Evolutionary conservation across 2,329 filamentous ascomycete genomes (phyloP), one percentile per base, ranked within the genome.

Genomic region (Hymenoscyphus repandus): DNA sequence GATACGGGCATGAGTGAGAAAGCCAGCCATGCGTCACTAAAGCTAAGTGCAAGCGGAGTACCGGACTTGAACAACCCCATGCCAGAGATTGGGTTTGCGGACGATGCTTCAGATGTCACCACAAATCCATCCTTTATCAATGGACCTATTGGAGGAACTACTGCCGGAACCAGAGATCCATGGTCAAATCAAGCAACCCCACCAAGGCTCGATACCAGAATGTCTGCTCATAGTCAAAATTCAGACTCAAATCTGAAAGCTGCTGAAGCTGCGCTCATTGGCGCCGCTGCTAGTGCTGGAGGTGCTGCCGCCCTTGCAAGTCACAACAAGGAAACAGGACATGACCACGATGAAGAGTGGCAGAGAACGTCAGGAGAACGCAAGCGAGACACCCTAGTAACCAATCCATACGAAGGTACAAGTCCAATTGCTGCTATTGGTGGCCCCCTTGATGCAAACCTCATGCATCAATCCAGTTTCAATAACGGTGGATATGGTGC

Each of bases 111-210:
- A 18, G 90, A 95, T 54, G 77, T 89, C 13, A 85, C 82, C 41
- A 95, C 90, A 15, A 95, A 95, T 64, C 90, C 90, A 2, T 96
- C 91, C 0, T 77, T 91, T 45, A 82, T 95, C 37, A 80, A 90
- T 58, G 89, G 87, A 15, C 85, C 84, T 1, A 78, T 86, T 45
- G 83, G 81, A 45, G 62, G 57, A 54, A 54, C 49, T 31, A 55
- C 59, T 49, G 45, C 63, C 47, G 57, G 48, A 32, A 62, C 45
- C 18, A 56, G 56, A 54, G 74, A 77, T 45, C 72, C 76, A 48
- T 83, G 79, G 74, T 74, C 75, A 31, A 79, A 79, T 49, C 73
- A 79, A 49, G 69, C 73, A 10, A 82, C 80, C 1, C 79, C 80
- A 2, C 45, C 45, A 37, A 51, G 54, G 22, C 46, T 54, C 18